phyloP scores from a whole-genome alignment of 257 asterid genomes.

The Solanum etuberosum region DNA sequence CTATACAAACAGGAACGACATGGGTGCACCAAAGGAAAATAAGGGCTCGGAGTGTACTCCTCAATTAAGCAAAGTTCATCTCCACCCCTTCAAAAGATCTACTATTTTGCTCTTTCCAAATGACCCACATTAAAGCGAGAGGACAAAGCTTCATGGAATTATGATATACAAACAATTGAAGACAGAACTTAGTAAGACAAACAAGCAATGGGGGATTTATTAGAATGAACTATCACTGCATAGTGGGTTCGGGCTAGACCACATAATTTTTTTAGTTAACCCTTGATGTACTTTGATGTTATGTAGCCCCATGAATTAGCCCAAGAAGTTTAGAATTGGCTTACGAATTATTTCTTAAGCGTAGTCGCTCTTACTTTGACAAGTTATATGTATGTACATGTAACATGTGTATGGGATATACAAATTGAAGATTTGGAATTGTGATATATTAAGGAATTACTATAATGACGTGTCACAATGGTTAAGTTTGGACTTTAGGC shows the following conservation, averaged over 20 bases:
- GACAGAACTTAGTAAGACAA: not conserved
- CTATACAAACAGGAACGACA: not conserved
- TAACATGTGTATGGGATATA: not conserved
- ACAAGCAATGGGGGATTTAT: not conserved
- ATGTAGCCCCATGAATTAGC: not conserved
- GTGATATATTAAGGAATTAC: not conserved
- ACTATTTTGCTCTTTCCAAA: not conserved
- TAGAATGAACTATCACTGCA: not conserved
- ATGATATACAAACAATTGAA: not conserved
- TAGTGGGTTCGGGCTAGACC: not conserved
- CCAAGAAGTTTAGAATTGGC: not conserved
- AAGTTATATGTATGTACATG: not conserved
- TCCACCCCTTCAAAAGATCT: not conserved
- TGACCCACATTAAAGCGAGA: not conserved
- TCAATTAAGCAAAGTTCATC: not conserved
- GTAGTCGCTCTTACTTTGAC: not conserved
- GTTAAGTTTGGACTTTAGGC: not conserved
- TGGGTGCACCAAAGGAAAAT: not conserved
- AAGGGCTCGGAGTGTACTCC: not conserved
- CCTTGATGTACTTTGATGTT: not conserved
- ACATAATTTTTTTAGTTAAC: not conserved
- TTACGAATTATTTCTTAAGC: not conserved
- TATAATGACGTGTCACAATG: not conserved
- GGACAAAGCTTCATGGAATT: not conserved
- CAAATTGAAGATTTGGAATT: not conserved